Percentiles rank a stretch among this genome's conserved stretches.
Conservation (phyloP, 495 filamentous ascomycete species). For the Tricharina praecox region DNA sequence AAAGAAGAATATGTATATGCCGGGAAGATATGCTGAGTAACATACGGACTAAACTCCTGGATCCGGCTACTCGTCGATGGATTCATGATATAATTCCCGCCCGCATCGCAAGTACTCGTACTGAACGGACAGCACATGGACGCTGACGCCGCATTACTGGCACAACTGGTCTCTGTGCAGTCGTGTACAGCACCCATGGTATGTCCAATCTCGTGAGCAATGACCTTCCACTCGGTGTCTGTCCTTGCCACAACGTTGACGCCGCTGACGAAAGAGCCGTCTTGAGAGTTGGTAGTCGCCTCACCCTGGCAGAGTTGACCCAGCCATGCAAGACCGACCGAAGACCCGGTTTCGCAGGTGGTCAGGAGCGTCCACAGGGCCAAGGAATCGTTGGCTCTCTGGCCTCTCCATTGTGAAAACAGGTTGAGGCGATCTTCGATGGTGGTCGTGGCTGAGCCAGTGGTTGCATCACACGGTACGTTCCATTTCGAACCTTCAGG, state of each 20-base stretch:
- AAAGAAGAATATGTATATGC: too few species aligned
- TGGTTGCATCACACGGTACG: slow-evolving; percentile 53
- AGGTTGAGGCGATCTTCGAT: slow-evolving; percentile 70
- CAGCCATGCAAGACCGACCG: slow-evolving; percentile 86
- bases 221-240: slow-evolving; percentile 80
- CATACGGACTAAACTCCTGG: slow-evolving; percentile 51
- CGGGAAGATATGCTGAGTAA: not conserved
- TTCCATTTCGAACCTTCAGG: slow-evolving; percentile 64
- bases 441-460: slow-evolving; percentile 33
- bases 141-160: slow-evolving; percentile 39
- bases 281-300: slow-evolving; percentile 26
- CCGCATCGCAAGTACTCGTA: slow-evolving; percentile 52
- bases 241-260: slow-evolving; percentile 84
- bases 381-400: slow-evolving; percentile 49
- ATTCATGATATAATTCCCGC: slow-evolving; percentile 80
- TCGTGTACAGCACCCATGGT: slow-evolving; percentile 95
- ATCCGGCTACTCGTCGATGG: slow-evolving; percentile 61
- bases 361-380: slow-evolving; percentile 90
- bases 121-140: slow-evolving; percentile 82
- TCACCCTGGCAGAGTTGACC: slow-evolving; percentile 65
- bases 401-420: slow-evolving; percentile 77
- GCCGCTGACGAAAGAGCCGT: slow-evolving; percentile 37
- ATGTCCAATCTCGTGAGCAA: slow-evolving; percentile 90
- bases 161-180: slow-evolving; percentile 54
- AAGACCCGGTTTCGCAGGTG: slow-evolving; percentile 64